Percentiles rank a stretch among this genome's conserved stretches.
phyloP scores from a whole-genome alignment of 306 rosid genomes.

The Cucumis hystrix region DNA sequence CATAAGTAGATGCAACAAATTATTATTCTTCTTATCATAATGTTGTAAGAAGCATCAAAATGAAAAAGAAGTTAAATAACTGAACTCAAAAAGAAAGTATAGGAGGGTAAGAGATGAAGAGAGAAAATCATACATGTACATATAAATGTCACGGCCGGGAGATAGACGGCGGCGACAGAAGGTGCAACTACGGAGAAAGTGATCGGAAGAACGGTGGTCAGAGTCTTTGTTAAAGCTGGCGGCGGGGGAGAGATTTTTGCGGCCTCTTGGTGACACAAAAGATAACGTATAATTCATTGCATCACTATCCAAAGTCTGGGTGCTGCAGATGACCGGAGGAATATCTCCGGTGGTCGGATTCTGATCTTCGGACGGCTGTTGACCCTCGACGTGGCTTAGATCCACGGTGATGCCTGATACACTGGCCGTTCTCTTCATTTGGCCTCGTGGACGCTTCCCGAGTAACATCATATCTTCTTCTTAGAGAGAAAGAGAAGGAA shows the following conservation, averaged over 20 bases:
- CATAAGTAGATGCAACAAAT: too few relatives aligned
- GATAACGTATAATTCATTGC: not conserved
- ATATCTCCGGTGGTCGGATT: not conserved
- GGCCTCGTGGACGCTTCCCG: conserved; percentile 49
- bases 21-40: too few relatives aligned
- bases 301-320: not conserved
- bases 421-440: conserved; percentile 59
- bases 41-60: too few relatives aligned
- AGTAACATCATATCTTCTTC: conserved; percentile 30
- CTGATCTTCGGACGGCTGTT: conserved; percentile 11
- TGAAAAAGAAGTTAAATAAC: too few relatives aligned
- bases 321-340: not conserved
- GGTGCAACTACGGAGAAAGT: conserved; percentile 59
- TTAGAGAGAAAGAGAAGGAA: not conserved
- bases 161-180: conserved; percentile 48
- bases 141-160: conserved; percentile 70
- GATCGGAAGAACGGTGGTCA: conserved; percentile 22
- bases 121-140: conserved; percentile 45
- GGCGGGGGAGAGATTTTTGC: conserved; percentile 8
- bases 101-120: too few relatives aligned
- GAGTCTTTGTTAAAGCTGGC: not conserved
- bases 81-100: too few relatives aligned
- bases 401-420: conserved; percentile 41
- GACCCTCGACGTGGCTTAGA: conserved; percentile 9
- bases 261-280: conserved; percentile 25